Base-by-base conservation (phyloP, 73 alveolate species). In the Paramecium sexaurelia region DNA sequence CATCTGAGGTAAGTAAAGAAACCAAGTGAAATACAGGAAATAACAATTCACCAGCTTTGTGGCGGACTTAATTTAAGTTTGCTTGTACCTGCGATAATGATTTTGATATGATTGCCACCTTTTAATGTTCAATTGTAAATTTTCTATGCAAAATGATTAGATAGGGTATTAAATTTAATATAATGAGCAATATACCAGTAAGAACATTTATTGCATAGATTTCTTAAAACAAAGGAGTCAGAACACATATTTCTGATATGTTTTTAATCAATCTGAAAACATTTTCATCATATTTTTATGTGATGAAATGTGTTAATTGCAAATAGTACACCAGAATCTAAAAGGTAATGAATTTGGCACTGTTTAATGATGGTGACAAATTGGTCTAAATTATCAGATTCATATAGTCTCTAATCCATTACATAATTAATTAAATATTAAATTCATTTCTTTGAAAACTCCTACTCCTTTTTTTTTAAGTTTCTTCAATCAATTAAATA, bases 361-460 rank as follows among this genome's bases (percentile, higher is more conserved):
- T 61, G 7, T 61, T 61, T 26, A 61, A 32, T 10, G 83, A 61
- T 61, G 83, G 83, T 26, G 83, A 61, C 43, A 61, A 61, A 24
- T 61, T 61, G 39, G 83, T 61, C 43, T 61, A 32, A 61, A 61
- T 61, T 26, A 61, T 61, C 47, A 61, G 43, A 61, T 61, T 61
- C 83, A 61, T 61, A 32, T 61, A 61, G 39, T 61, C 83, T 29
- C 83, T 26, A 61, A 61, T 61, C 83, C 83, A 61, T 61, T 61
- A 61, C 83, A 61, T 61, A 61, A 61, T 61, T 61, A 61, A 61
- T 61, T 61, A 61, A 61, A 61, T 61, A 29, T 61, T 32, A 61
- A 61, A 61, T 27, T 61, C 83, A 61, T 32, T 61, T 61, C 6
- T 61, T 61, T 26, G 7, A 61, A 26, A 26, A 26, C 7, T 22